A percentile compares a stretch with the other conserved stretches of the same genome.
phyloP scores from a whole-genome alignment of 148 eudicot species.

The Heliamphora exappendiculata region DNA sequence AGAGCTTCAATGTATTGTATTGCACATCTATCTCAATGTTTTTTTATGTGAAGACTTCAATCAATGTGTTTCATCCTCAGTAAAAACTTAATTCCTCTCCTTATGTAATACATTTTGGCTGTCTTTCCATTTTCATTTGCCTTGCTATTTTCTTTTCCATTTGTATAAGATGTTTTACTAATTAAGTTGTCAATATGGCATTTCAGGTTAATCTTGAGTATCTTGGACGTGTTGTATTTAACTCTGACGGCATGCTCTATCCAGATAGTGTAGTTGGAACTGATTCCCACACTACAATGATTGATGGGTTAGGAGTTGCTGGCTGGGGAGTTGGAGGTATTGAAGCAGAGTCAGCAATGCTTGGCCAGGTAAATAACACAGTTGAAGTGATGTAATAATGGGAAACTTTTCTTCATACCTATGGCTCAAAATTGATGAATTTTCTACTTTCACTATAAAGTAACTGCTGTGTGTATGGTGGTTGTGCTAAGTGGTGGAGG shows the following conservation, averaged over 20 bases:
- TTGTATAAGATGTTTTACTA: background rate
- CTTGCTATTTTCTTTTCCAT: background rate
- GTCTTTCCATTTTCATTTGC: background rate
- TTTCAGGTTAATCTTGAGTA: slow-evolving; percentile 94
- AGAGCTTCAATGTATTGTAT: slow-evolving; percentile 3
- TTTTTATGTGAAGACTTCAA: too few relatives aligned
- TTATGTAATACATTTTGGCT: background rate
- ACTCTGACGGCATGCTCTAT: slow-evolving; percentile 71
- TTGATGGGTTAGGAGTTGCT: slow-evolving; percentile 97
- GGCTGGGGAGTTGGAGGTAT: slow-evolving; percentile 99
- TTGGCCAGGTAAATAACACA: slow-evolving; percentile 68
- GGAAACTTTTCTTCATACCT: background rate
- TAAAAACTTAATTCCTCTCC: too few relatives aligned
- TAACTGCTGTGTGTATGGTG: too few relatives aligned
- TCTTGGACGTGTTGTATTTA: slow-evolving; percentile 95
- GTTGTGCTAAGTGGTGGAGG: background rate
- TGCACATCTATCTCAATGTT: background rate
- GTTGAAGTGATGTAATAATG: background rate
- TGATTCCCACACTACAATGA: slow-evolving; percentile 98
- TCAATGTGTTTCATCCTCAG: too few relatives aligned
- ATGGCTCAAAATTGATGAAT: background rate
- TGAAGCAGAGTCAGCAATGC: slow-evolving; percentile 98
- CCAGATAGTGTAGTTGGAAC: slow-evolving; percentile 99
- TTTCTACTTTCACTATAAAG: too few relatives aligned
- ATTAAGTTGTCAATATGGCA: background rate